Percentiles rank a stretch among this genome's conserved stretches.
Evolutionary conservation across 2,329 filamentous ascomycete genomes (phyloP).

Genomic region (Xylaria sp.): DNA sequence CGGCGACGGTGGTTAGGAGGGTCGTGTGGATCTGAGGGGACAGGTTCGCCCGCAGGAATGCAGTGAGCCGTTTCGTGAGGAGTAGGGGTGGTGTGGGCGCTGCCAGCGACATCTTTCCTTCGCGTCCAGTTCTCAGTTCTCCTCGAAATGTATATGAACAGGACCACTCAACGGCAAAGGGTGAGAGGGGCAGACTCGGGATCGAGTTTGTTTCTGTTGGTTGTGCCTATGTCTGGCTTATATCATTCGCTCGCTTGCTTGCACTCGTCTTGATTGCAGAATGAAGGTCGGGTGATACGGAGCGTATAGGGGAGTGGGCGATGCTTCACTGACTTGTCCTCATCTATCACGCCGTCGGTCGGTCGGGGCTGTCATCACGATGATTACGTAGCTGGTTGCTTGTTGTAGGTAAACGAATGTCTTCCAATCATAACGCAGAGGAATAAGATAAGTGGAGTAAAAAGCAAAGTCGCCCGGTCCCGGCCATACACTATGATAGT

Average conservation of each 20-base stretch:
- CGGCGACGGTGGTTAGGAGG: slow-evolving; percentile 67
- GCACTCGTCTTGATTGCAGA: neutral
- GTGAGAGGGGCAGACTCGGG: neutral
- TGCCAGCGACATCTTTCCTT: slow-evolving; percentile 42
- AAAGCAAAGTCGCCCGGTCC: neutral
- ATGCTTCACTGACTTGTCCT: neutral
- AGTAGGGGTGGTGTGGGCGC: slow-evolving; percentile 65
- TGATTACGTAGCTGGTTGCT: slow-evolving; percentile 21
- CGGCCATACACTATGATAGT: neutral
- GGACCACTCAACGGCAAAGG: neutral
- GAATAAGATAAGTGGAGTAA: neutral
- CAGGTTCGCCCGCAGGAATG: slow-evolving; percentile 69
- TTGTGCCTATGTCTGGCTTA: neutral
- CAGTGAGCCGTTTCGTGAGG: slow-evolving; percentile 71
- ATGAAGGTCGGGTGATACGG: neutral
- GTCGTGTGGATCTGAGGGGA: slow-evolving; percentile 67
- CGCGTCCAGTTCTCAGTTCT: neutral
- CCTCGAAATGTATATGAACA: neutral
- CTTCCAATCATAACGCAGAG: neutral
- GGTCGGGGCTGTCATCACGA: slow-evolving; percentile 2
- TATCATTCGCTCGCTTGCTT: neutral
- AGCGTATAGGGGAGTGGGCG: neutral
- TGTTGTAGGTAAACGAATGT: neutral
- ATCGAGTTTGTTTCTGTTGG: neutral
- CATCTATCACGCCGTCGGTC: neutral